These are phyloP conservation scores for Geotrichum carabidarum DNA, from an alignment of 1,139 yeast species.

Conservation along the genomic window DNA sequence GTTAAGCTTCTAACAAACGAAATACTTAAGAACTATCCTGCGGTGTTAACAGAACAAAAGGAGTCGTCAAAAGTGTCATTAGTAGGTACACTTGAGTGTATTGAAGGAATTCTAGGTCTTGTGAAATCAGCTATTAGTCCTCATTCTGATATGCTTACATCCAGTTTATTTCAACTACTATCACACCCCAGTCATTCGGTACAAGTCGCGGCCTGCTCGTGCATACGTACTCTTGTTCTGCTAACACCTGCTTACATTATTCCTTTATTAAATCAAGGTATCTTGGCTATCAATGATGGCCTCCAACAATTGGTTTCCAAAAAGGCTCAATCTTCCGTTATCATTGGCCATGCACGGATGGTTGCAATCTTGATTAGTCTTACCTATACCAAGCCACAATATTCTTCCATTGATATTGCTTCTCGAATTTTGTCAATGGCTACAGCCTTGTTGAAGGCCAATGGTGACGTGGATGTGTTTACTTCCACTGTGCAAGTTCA, in stretches of 20 bases:
- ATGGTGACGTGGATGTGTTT: constrained; percentile 31
- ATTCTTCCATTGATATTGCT: constrained; percentile 35
- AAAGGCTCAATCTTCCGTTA: constrained; percentile 22
- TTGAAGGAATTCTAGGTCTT: constrained; percentile 27
- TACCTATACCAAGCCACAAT: constrained; percentile 32
- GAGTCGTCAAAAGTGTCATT: constrained; percentile 30
- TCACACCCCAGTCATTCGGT: constrained; percentile 28
- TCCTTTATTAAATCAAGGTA: constrained; percentile 27
- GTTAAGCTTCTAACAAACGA: constrained; percentile 30
- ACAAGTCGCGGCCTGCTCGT: constrained; percentile 26
- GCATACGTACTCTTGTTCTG: constrained; percentile 25
- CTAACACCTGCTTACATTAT: constrained; percentile 30
- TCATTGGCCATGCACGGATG: constrained; percentile 33
- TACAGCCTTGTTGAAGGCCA: constrained; percentile 33
- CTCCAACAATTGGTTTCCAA: constrained; percentile 26
- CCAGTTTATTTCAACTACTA: constrained; percentile 21
- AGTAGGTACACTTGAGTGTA: constrained; percentile 29
- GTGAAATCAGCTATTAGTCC: constrained; percentile 37
- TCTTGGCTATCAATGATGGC: constrained; percentile 30
- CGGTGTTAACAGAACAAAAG: constrained; percentile 24
- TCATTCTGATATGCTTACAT: constrained; percentile 26
- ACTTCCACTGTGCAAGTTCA: constrained; percentile 34
- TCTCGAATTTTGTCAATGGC: constrained; percentile 36
- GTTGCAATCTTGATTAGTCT: constrained; percentile 30
- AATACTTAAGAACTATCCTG: constrained; percentile 30